Percentiles rank a stretch among this genome's conserved stretches.
These are phyloP conservation scores for Helotiales sp. DNA, from an alignment of 2,329 filamentous ascomycete genomes.

Conservation along the genomic window DNA sequence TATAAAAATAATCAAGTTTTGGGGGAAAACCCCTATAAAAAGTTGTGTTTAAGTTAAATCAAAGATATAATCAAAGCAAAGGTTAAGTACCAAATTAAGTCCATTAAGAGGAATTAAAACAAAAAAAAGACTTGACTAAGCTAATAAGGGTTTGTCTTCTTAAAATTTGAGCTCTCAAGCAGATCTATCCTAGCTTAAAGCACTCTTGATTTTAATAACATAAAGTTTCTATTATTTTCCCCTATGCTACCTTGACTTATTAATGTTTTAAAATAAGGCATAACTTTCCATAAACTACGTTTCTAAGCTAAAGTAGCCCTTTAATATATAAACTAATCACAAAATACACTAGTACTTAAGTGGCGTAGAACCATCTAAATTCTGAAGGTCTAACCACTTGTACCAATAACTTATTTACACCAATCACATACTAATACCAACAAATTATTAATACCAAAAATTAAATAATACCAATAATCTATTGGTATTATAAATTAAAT, in stretches of 20 bases:
- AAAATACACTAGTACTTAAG: background rate
- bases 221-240: background rate
- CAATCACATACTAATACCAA: background rate
- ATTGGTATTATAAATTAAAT: background rate
- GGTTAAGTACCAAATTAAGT: too few relatives aligned
- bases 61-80: too few relatives aligned
- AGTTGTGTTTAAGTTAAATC: background rate
- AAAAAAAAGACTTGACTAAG: background rate
- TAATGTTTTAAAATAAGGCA: background rate
- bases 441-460: background rate
- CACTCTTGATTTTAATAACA: background rate
- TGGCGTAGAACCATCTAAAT: background rate
- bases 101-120: too few relatives aligned
- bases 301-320: background rate
- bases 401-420: background rate
- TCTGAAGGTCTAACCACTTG: background rate
- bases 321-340: background rate
- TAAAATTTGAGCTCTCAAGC: background rate
- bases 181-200: background rate
- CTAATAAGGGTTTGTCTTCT: background rate
- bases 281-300: background rate
- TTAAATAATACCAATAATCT: background rate
- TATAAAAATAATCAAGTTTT: background rate
- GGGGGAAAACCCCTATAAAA: background rate
- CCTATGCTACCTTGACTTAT: background rate